Evolutionary conservation across 208 protist species (phyloP).

Genomic region (Herpetomonas tarakana): DNA sequence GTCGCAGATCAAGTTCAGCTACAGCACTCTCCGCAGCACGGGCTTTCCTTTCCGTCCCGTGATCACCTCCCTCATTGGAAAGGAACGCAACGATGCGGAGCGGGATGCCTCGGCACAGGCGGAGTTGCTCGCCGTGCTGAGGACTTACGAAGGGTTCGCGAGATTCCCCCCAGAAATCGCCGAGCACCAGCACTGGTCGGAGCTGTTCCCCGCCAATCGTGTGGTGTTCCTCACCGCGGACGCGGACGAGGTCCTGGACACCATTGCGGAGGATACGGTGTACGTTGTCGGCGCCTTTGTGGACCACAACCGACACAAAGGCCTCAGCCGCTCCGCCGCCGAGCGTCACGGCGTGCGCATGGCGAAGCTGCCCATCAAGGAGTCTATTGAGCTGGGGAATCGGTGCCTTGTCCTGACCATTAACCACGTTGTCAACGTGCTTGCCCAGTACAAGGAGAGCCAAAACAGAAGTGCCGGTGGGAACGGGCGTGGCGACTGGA

Average conservation of each 20-base stretch:
- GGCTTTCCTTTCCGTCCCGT: constrained; percentile 76
- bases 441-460: constrained; percentile 43
- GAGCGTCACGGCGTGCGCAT: constrained; percentile 58
- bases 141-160: constrained; percentile 66
- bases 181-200: constrained; percentile 59
- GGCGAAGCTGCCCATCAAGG: constrained; percentile 74
- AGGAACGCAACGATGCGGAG: constrained; percentile 17
- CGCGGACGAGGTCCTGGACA: constrained; percentile 47
- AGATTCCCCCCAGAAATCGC: constrained; percentile 42
- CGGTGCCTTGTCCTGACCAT: constrained; percentile 89
- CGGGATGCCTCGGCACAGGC: constrained; percentile 22
- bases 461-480: no score
- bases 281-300: constrained; percentile 91
- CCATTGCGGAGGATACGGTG: constrained; percentile 46
- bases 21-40: constrained; percentile 65
- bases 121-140: constrained; percentile 28
- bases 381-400: constrained; percentile 79
- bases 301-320: constrained; percentile 86
- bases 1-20: constrained; percentile 82
- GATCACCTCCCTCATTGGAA: constrained; percentile 57
- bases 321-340: constrained; percentile 54
- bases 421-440: constrained; percentile 83
- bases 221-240: constrained; percentile 85
- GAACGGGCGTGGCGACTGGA: no score
- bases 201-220: constrained; percentile 30